Evolutionary conservation across 768 basidiomycete genomes (phyloP).

Genomic region (Amanita fuliginea): DNA sequence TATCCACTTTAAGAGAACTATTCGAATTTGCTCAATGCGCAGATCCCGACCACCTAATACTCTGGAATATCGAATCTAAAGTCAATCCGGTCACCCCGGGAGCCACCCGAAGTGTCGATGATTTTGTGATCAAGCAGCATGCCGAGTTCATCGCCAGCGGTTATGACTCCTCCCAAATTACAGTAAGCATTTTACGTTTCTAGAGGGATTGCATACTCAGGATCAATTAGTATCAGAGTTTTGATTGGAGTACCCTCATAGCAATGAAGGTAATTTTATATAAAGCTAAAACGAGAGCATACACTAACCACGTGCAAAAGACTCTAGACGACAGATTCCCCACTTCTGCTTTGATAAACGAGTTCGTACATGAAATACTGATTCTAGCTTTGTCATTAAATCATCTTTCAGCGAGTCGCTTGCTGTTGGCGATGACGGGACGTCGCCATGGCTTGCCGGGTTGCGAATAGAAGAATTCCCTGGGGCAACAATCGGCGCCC

Average conservation of each 20-base stretch:
- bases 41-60: slow-evolving; percentile 48
- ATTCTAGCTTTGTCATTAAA: background rate
- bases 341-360: slow-evolving; percentile 56
- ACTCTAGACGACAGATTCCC: slow-evolving; percentile 42
- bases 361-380: slow-evolving; percentile 25
- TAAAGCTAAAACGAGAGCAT: no score
- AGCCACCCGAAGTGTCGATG: slow-evolving; percentile 39
- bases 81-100: slow-evolving; percentile 45
- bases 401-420: slow-evolving; percentile 23
- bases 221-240: slow-evolving; percentile 55
- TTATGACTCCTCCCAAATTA: slow-evolving; percentile 50
- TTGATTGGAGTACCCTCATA: slow-evolving; percentile 70
- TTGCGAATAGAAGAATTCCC: slow-evolving; percentile 51
- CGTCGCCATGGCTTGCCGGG: slow-evolving; percentile 63
- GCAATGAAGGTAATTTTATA: slow-evolving; percentile 55
- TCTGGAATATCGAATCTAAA: slow-evolving; percentile 77
- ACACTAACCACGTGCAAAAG: slow-evolving; percentile 16
- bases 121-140: slow-evolving; percentile 55
- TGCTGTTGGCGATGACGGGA: slow-evolving; percentile 26
- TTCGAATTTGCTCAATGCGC: slow-evolving; percentile 70
- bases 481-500: slow-evolving; percentile 44
- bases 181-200: slow-evolving; percentile 27
- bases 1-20: slow-evolving; percentile 64
- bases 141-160: slow-evolving; percentile 44
- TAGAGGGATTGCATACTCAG: background rate